Base-by-base conservation (phyloP, 2,329 filamentous ascomycete species). In the Botryotinia narcissicola region DNA sequence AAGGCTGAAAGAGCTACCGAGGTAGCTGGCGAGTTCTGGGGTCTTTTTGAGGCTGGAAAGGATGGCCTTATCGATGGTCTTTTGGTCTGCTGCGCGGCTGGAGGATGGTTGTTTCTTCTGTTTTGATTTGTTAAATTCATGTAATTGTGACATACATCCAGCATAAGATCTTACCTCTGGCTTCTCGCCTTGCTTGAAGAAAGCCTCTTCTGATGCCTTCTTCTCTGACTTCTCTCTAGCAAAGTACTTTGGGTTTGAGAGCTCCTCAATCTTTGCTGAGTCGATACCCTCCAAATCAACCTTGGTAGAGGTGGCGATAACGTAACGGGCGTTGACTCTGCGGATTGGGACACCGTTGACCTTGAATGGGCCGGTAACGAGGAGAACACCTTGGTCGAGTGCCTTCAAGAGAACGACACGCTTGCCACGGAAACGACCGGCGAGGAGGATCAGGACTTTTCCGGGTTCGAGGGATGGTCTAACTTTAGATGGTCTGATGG, bases 101-200 rank as follows among this genome's bases (percentile, higher is more conserved):
- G 92, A 95, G 84, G 90, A 92, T 83, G 97, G 90, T 87, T 94
- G 88, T 93, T 98, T 98, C 94, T 98, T 98, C 95, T 98, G 84
- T 86, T 83, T 44, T 32, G 12, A 73, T 37, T 70, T 70, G 25
- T 70, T 73, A 70, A 51, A 25, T 51, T 54, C 1, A 0, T 70
- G 29, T 29, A n/a, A 32, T n/a, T 32, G 12, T 70, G 48, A 29
- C 9, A 42, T 40, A 35, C 29, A 12, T 20, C 57, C 44, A 62
- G 35, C 57, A 42, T 35, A 32, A 71, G 81, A 51, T 40, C 93
- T 80, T 90, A 97, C 94, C 94, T 97, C 90, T 84, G 93, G 89
- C 91, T 97, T 97, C 92, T 98, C 95, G 86, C 95, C 90, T 90
- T 98, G 94, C 91, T 96, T 95, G 92, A 98, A 98, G 91, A 99